Base-by-base conservation (phyloP, 306 rosid genomes). In the Medicago lupulina region DNA sequence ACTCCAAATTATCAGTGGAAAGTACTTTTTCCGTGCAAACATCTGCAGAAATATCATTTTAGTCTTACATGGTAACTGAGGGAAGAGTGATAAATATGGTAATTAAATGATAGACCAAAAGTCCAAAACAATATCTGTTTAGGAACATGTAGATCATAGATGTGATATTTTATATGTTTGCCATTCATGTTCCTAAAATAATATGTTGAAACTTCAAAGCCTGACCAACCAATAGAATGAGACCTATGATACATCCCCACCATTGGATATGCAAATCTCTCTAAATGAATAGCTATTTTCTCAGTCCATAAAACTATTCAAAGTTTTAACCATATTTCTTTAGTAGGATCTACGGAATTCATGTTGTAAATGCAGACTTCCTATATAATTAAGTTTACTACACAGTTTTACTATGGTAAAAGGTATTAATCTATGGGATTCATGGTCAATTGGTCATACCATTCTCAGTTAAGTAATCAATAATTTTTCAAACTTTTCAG, bases 1-100 rank as follows among this genome's bases (percentile, higher is more conserved):
- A 89, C 86, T 80, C 98, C 98, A 95, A 38, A 92, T 28, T 60
- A 86, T 75, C 73, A 87, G 82, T 19, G 85, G 64, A 87, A 90
- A 95, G 86, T 80, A 80, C 81, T 83, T 86, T 67, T 86, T 89
- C 81, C 83, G 67, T 17, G 92, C 97, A 84, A 89, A 85, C 61
- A 84, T 85, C 96, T 95, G 90, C 89, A 83, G 57, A 75, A 76
- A 83, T 53, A 72, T 19, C 31, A 74, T 41, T 16, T 60, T 41
- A 59, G 77, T 65, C 71, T 78, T 46, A 77, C 36, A 39, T 46
- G 76, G 38, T 28, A 77, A 81, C 61, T 25, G 17, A 13, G 18
- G 18, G 55, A 71, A 70, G 66, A 75, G 31, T 58, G 50, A 76
- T 36, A 67, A 74, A 68, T 17, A 62, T 44, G 61, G 43, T 55